phyloP scores from a whole-genome alignment of 2,329 filamentous ascomycete genomes.

The Ceratocystis cubensis region DNA sequence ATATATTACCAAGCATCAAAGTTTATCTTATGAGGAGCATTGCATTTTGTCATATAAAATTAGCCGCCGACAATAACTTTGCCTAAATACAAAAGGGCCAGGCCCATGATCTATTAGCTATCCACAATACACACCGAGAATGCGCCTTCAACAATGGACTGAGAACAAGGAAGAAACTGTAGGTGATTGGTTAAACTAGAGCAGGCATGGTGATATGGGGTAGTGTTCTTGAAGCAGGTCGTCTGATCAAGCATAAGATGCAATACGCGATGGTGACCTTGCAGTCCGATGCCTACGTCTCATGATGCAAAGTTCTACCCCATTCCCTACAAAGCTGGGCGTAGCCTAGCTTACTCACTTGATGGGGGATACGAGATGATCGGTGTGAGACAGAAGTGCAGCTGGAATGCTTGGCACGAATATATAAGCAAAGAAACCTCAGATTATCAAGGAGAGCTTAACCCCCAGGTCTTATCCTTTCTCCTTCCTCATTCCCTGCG shows the following conservation, averaged over 20 bases:
- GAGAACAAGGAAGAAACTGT: neutral
- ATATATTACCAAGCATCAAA: neutral
- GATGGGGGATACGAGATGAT: neutral
- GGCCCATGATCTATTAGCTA: neutral
- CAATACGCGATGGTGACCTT: neutral
- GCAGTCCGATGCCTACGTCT: neutral
- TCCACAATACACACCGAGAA: neutral
- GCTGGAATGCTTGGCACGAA: slow-evolving; percentile 1
- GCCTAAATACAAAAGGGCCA: neutral
- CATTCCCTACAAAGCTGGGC: neutral
- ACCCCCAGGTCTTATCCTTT: neutral
- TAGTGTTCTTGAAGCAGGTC: neutral
- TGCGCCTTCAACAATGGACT: neutral
- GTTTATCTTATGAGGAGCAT: too few species aligned
- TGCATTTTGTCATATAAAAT: neutral
- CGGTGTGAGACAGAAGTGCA: neutral
- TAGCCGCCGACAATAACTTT: neutral
- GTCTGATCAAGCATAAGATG: neutral
- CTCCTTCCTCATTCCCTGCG: neutral
- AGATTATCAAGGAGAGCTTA: neutral
- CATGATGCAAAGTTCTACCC: neutral
- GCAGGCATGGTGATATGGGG: too few species aligned
- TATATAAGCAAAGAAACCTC: neutral
- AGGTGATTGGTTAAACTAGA: neutral
- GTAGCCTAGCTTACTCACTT: neutral